Evolutionary conservation across 768 basidiomycete species (phyloP), one percentile per base, ranked within the genome.

Genomic region (Auriscalpium orientale): DNA sequence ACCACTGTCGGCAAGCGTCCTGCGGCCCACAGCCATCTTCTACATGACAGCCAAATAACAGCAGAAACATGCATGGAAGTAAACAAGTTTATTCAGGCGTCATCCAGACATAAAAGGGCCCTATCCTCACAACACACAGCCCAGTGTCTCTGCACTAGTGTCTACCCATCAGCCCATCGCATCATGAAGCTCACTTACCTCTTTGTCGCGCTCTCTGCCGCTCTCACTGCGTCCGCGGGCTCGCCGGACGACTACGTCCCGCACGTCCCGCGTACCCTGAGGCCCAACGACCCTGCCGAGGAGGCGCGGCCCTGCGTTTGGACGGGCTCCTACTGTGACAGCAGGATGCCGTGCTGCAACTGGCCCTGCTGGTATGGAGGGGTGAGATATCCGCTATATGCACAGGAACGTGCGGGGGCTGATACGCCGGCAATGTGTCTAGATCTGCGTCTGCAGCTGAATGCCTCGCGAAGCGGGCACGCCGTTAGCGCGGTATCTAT

Each of bases 261-360:
- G 40, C 40, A 15, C 16, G 8, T 46, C 22, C 53, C 44, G 33
- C 21, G 20, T 16, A 34, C 53, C 28, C 18, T 34, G 16, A 34
- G 36, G 33, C 53, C 53, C 4, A 7, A 45, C n/a, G 46, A 47
- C 18, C 7, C 33, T 13, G 35, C 28, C 2, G 28, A 28, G 5
- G 28, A 28, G 28, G 28, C 8, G 11, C 53, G 28, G 13, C 40
- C 21, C 16, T 54, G 53, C 46, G 34, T 34, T 12, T n/a, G 20
- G 43, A 12, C 45, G 28, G 53, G 53, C 7, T 45, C 53, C 11
- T 54, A 54, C 45, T 54, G 53, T 34, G 53, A 54, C 33, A 34
- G 43, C 28, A 43, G 36, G 18, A 35, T 54, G 11, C 53, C 53
- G 13, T 54, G 53, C 38, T 46, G 53, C 18, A 35, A 20, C 33